Conservation (phyloP, 306 rosid genomes). For the Pyrus pyrifolia region DNA sequence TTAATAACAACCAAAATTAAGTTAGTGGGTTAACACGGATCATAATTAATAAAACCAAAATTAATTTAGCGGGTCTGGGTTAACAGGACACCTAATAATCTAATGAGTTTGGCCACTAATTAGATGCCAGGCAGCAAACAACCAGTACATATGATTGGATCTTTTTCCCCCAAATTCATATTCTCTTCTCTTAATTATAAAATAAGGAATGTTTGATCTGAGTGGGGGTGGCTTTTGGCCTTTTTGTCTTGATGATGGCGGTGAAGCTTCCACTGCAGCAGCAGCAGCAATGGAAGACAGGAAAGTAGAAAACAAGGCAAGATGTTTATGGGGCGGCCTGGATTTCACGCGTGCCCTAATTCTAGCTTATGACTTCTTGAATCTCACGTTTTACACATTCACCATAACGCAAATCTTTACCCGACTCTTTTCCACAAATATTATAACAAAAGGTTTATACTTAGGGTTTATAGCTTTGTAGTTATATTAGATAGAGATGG, state of each 20-base stretch:
- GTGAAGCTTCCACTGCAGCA: constrained; percentile 29
- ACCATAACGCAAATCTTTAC: neutral
- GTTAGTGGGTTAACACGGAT: neutral
- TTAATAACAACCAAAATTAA: neutral
- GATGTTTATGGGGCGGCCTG: constrained; percentile 28
- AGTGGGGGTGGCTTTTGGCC: constrained; percentile 6
- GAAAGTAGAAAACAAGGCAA: neutral
- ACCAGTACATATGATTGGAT: neutral
- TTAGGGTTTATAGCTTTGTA: neutral
- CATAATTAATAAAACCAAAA: neutral
- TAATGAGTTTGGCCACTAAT: neutral
- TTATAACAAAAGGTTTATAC: neutral
- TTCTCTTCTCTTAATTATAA: neutral
- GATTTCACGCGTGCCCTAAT: constrained; percentile 58
- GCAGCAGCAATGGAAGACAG: constrained; percentile 9
- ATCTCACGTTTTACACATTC: constrained; percentile 5
- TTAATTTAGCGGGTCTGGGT: neutral
- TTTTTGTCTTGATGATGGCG: constrained; percentile 21
- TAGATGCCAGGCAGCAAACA: neutral
- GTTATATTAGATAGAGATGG: neutral
- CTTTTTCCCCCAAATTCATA: constrained; percentile 2
- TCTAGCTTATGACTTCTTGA: constrained; percentile 21
- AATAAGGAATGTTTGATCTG: neutral
- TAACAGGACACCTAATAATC: neutral
- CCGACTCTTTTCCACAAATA: neutral